Base-by-base conservation (phyloP, 108 stramenopile species). In the Discostella stelligeroides region DNA sequence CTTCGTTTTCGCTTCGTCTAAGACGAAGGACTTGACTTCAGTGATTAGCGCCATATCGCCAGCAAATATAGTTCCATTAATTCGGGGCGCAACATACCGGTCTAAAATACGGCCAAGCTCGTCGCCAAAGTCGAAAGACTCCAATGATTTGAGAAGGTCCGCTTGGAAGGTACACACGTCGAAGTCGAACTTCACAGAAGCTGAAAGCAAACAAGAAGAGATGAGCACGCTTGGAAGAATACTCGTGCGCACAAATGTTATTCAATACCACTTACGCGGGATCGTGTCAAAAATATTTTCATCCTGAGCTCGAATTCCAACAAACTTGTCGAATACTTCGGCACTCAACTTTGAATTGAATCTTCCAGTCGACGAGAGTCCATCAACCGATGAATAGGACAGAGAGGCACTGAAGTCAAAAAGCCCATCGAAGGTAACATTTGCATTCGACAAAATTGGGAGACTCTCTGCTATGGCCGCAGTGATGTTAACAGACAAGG, bases 221-320 rank as follows among this genome's bases (percentile, higher is more conserved):
- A 34, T 37, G 11, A 29, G 5, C 10, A 41, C 20, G n/a, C 2
- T 24, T 1, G 3, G 17, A 50, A 48, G 41, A 40, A 12, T n/a
- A 4, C n/a, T 25, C n/a, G n/a, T n/a, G n/a, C 24, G 24, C 14
- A 15, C 17, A 41, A 47, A 2, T 23, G n/a, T 0, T 2, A 23
- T 8, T 20, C 55, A 55, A 30, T n/a, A 27, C 24, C 4, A 70
- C 64, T 73, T 50, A 73, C 64, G 72, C 4, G 72, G 72, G 11
- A 55, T 66, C 23, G 39, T 27, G 28, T 73, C 72, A 53, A 73
- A 73, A 14, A 73, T n/a, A n/a, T 73, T 46, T 25, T 64, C 72
- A 64, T 73, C 72, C 28, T 23, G 11, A 9, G 64, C 64, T 37
- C 15, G 27, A 27, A 73, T 13, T 15, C 54, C 63, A 20, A 70